phyloP scores from a whole-genome alignment of 1,284 basidiomycete species.

The Abortiporus biennis region DNA sequence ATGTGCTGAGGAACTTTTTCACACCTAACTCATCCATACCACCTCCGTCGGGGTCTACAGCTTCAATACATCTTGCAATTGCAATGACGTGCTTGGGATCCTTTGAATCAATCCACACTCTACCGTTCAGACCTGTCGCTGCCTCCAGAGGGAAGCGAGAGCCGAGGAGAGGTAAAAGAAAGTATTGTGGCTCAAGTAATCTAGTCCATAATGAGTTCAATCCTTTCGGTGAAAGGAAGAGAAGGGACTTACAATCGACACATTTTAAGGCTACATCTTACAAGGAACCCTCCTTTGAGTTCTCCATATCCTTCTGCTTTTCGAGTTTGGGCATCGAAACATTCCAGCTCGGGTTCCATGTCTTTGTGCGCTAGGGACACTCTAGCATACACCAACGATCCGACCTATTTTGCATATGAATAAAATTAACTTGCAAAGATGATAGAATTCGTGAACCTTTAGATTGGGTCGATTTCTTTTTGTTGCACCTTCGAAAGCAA shows the following conservation, averaged over 20 bases:
- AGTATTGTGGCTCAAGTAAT: conserved; percentile 67
- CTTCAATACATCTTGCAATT: conserved; percentile 64
- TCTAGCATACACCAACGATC: conserved; percentile 75
- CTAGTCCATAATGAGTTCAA: conserved; percentile 30
- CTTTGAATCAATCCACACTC: conserved; percentile 73
- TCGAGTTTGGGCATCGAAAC: conserved; percentile 79
- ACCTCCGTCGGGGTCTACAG: conserved; percentile 61
- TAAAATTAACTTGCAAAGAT: background rate
- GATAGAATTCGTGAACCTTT: conserved; percentile 49
- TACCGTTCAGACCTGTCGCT: conserved; percentile 78
- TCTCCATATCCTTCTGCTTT: conserved; percentile 84
- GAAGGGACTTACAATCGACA: conserved; percentile 61
- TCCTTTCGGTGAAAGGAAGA: background rate
- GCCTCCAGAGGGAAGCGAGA: conserved; percentile 70
- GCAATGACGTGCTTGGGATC: conserved; percentile 64
- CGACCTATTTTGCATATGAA: conserved; percentile 45
- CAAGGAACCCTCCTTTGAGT: conserved; percentile 73
- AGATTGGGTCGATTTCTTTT: conserved; percentile 82
- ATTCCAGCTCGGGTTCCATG: conserved; percentile 86
- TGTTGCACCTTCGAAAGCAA: conserved; percentile 84
- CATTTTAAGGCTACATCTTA: conserved; percentile 71
- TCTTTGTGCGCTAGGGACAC: conserved; percentile 84
- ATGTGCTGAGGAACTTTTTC: conserved; percentile 45
- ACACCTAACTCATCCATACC: conserved; percentile 44
- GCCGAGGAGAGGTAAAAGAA: conserved; percentile 69